Percentiles rank a stretch among this genome's conserved stretches.
Conservation (phyloP, 2,329 filamentous ascomycete species). For the Cercospora sp. region DNA sequence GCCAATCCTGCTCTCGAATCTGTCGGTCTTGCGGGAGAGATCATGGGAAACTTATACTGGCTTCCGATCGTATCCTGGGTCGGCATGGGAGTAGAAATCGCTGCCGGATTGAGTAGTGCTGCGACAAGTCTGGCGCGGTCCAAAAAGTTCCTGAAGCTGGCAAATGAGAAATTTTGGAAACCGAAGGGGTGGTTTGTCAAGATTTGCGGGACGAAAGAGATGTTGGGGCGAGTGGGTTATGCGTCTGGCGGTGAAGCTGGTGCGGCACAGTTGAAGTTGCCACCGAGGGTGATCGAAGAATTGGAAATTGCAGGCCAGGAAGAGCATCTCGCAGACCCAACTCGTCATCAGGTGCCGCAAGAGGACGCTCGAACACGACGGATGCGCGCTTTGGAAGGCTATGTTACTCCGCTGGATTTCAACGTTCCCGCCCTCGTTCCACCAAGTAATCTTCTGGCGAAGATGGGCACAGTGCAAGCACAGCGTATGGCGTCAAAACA, state of each 20-base stretch:
- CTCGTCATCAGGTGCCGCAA: background rate
- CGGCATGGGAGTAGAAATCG: conserved; percentile 27
- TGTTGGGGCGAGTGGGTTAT: conserved; percentile 16
- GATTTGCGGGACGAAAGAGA: conserved; percentile 11
- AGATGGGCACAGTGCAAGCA: conserved; percentile 25
- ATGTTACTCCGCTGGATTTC: conserved; percentile 29
- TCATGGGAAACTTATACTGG: conserved; percentile 28
- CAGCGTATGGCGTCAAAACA: conserved; percentile 26
- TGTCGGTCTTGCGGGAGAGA: conserved; percentile 26
- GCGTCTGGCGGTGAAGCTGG: background rate
- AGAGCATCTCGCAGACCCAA: background rate
- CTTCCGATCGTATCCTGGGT: conserved; percentile 27
- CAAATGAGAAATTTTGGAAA: conserved; percentile 15
- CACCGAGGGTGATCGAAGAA: background rate
- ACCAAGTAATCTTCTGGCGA: conserved; percentile 21
- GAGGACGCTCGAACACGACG: conserved; percentile 28
- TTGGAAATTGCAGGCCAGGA: background rate
- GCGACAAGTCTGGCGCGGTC: conserved; percentile 14
- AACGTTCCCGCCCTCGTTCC: conserved; percentile 21
- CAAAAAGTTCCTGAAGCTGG: conserved; percentile 14
- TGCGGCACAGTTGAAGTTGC: background rate
- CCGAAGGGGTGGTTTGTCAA: conserved; percentile 8
- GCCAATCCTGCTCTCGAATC: conserved; percentile 33
- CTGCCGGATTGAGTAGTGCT: conserved; percentile 16
- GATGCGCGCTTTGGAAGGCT: conserved; percentile 26